Base-by-base conservation (phyloP, 1,139 yeast genomes). In the Yamadazyma blattariae region DNA sequence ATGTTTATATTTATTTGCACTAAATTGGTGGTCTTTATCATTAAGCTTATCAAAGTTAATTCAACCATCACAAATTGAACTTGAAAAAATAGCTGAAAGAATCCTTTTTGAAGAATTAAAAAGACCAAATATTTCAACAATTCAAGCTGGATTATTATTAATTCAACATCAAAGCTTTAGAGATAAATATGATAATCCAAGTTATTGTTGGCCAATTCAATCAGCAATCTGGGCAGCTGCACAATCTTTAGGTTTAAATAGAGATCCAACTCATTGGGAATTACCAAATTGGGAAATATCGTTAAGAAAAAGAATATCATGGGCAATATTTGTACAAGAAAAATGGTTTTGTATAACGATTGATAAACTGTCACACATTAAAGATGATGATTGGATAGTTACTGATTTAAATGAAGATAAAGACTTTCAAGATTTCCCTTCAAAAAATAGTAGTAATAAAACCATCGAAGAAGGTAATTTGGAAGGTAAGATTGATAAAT, bases 21-120 rank as follows among this genome's bases (percentile, higher is more conserved):
- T 45, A 5, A 45, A 45, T 21, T 45, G 48, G 48, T 45, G 48
- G 48, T 36, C 45, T 5, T 43, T 45, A 31, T 46, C 44, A 12
- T 34, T 40, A 1, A 45, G 41, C 7, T 32, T 43, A 3, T 34
- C 44, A 5, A 33, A 36, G 13, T 36, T 38, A 15, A 31, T 37
- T 4, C 25, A 33, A 19, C 48, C 47, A 7, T 38, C 45, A 5
- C 48, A 45, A 33, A 10, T 4, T 7, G 39, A 38, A n/a, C 26
- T 45, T n/a, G 47, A 45, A 20, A 19, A 25, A 6, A 16, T 45
- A 7, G 48, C 47, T 1, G 48, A 45, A 32, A 25, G 27, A 1
- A 37, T 40, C n/a, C 29, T 45, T 14, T 36, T 36, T 17, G 26
- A 31, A 21, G 42, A 45, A 30, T 29, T 45, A 11, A 41, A 43